Conservation (phyloP, 345 rosid genomes). For the Citrus cavaleriei region DNA sequence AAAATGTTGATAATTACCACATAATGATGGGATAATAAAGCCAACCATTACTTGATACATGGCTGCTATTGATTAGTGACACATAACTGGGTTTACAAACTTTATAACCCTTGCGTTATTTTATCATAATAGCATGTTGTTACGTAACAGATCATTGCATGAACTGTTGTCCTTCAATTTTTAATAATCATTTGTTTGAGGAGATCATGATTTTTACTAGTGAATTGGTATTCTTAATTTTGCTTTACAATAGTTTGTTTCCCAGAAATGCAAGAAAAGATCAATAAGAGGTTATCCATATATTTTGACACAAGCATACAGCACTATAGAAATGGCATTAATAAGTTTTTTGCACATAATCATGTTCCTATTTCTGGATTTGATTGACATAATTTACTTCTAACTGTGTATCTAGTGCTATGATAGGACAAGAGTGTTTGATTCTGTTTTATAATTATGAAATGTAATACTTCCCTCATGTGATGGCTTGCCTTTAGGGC, state of each 20-base stretch:
- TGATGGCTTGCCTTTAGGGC: constrained; percentile 49
- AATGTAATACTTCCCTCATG: constrained; percentile 11
- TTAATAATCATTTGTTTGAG: not conserved
- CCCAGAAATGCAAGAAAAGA: not conserved
- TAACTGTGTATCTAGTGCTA: not conserved
- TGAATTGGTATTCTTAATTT: not conserved
- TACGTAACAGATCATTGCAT: not conserved
- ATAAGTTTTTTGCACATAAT: not conserved
- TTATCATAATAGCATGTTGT: not conserved
- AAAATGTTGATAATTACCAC: not conserved
- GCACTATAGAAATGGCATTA: not conserved
- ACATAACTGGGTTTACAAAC: not conserved
- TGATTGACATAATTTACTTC: not conserved
- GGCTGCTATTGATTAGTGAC: not conserved
- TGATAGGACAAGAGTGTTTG: not conserved
- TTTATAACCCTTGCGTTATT: not conserved
- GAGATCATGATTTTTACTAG: not conserved
- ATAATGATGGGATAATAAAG: not conserved
- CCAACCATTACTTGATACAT: not conserved
- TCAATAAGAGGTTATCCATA: not conserved
- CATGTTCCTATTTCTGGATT: not conserved
- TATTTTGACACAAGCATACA: not conserved
- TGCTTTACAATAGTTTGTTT: not conserved
- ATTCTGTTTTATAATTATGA: not conserved
- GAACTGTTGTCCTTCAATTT: not conserved